phyloP scores from a whole-genome alignment of 2,329 filamentous ascomycete genomes.

The Colletotrichum liaoningense region DNA sequence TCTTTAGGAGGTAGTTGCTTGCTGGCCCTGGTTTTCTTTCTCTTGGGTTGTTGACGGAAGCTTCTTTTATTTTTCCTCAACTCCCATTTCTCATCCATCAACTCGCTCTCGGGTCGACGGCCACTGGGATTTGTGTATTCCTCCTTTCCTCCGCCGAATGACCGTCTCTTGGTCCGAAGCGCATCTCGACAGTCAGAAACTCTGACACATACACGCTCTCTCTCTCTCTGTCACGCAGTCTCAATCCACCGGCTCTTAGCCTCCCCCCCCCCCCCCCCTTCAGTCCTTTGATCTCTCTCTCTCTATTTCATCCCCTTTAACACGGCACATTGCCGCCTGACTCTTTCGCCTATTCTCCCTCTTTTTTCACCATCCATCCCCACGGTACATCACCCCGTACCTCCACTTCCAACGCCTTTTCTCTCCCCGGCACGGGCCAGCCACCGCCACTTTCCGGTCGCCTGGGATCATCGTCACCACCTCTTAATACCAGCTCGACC shows the following conservation, averaged over 20 bases:
- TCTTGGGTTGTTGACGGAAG: background rate
- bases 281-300: background rate
- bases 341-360: background rate
- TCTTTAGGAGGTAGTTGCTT: background rate
- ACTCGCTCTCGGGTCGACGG: constrained; percentile 2
- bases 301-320: constrained; percentile 10
- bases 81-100: background rate
- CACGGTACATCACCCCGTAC: constrained; percentile 7
- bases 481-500: background rate
- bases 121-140: constrained; percentile 2
- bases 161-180: constrained; percentile 8
- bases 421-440: constrained; percentile 29
- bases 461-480: constrained; percentile 10
- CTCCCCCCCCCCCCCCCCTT: background rate
- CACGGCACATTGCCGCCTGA: background rate
- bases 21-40: background rate
- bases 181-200: background rate
- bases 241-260: background rate
- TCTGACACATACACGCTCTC: background rate
- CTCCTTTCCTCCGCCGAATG: constrained; percentile 20
- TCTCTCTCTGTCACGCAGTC: background rate
- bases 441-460: constrained; percentile 31
- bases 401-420: constrained; percentile 9
- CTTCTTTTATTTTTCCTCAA: background rate
- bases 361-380: background rate